A percentile compares a stretch with the other conserved stretches of the same genome.
These are phyloP conservation scores for Trypanosoma cruzi DNA, from an alignment of 208 protist species.

Conservation along the genomic window DNA sequence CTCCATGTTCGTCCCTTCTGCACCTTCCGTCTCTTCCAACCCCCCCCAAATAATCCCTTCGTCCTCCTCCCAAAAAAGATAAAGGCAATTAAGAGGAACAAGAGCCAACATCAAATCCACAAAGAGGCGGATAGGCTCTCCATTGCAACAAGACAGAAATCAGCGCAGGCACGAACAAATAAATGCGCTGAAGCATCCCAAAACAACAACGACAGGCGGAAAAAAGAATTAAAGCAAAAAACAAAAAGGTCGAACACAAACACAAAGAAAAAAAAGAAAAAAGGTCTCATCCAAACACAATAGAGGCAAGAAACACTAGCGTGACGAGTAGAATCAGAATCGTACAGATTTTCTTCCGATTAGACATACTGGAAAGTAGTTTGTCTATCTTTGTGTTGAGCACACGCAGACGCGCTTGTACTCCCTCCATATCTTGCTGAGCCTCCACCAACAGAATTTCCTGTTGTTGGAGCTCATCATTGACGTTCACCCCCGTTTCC, in stretches of 20 bases:
- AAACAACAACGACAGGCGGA: background rate
- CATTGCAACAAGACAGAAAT: background rate
- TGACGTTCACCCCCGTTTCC: constrained; percentile 79
- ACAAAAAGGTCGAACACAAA: background rate
- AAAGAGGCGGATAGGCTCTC: background rate
- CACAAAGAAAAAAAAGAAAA: constrained; percentile 7
- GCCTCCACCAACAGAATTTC: constrained; percentile 67
- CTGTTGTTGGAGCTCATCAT: constrained; percentile 73
- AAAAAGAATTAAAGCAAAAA: background rate
- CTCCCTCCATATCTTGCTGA: constrained; percentile 58
- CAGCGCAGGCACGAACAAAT: background rate
- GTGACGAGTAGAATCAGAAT: constrained; percentile 35
- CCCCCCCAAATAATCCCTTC: background rate
- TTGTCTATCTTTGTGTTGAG: constrained; percentile 86
- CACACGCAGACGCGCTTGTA: constrained; percentile 64
- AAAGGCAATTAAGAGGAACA: background rate
- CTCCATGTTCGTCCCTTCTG: constrained; percentile 22
- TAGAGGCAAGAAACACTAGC: constrained; percentile 17
- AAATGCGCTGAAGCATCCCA: background rate
- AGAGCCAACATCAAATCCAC: background rate
- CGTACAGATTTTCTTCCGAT: constrained; percentile 81
- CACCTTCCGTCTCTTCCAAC: background rate
- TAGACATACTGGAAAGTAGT: constrained; percentile 83
- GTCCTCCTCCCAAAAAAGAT: background rate
- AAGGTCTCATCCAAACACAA: constrained; percentile 12